phyloP scores from a whole-genome alignment of 441 rosid genomes.

The Gossypium schwendimanii region DNA sequence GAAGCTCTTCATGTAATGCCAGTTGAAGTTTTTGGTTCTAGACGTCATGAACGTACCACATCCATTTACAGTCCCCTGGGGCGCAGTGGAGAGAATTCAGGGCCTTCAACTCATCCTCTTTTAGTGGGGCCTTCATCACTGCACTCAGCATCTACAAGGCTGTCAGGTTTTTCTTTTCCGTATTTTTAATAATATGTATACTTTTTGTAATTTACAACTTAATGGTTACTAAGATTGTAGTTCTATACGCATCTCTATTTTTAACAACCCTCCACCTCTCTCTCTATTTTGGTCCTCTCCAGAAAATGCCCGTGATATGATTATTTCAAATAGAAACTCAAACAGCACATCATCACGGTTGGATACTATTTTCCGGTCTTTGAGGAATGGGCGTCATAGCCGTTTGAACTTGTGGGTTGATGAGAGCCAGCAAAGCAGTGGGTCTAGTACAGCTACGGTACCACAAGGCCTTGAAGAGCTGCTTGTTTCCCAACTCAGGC shows the following conservation, averaged over 20 bases:
- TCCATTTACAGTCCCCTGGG: slow-evolving; percentile 95
- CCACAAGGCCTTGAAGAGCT: slow-evolving; percentile 95
- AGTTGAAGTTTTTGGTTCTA: slow-evolving; percentile 94
- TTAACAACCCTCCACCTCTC: slow-evolving; percentile 1
- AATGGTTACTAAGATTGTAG: neutral
- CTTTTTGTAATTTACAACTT: neutral
- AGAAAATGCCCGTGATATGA: slow-evolving; percentile 50
- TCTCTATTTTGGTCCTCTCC: slow-evolving; percentile 5
- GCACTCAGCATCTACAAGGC: slow-evolving; percentile 43
- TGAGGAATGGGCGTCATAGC: slow-evolving; percentile 89
- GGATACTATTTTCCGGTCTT: slow-evolving; percentile 84
- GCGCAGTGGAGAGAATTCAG: slow-evolving; percentile 58
- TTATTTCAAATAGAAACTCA: slow-evolving; percentile 49
- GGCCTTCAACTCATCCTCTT: slow-evolving; percentile 86
- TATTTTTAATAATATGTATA: neutral
- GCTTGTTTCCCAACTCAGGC: slow-evolving; percentile 85
- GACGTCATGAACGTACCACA: slow-evolving; percentile 94
- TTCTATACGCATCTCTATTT: slow-evolving; percentile 11
- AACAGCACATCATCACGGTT: slow-evolving; percentile 49
- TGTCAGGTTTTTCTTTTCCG: slow-evolving; percentile 41
- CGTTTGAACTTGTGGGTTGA: slow-evolving; percentile 94
- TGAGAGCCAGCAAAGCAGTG: slow-evolving; percentile 76
- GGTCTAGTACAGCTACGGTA: slow-evolving; percentile 60
- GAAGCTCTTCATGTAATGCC: slow-evolving; percentile 97
- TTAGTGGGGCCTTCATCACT: slow-evolving; percentile 56